Conservation (phyloP, 495 filamentous ascomycete species). For the Aspergillus mulundensis region DNA sequence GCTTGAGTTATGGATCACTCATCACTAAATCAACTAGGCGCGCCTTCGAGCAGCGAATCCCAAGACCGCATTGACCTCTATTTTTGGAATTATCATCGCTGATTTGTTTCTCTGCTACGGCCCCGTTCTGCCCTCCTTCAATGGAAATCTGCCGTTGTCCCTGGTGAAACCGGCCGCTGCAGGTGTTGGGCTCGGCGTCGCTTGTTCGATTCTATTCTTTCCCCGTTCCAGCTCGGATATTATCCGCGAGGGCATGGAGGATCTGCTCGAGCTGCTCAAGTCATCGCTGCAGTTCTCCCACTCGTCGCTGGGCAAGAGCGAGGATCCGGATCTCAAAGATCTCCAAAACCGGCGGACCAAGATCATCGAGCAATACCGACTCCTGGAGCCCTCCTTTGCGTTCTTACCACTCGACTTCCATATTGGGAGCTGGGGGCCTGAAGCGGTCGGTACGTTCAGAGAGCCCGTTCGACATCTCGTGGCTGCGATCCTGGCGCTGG, state of each 20-base stretch:
- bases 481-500: slow-evolving; percentile 11
- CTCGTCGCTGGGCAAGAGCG: background rate
- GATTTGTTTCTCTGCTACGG: slow-evolving; percentile 34
- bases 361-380: slow-evolving; percentile 15
- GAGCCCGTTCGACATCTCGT: slow-evolving; percentile 19
- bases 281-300: slow-evolving; percentile 20
- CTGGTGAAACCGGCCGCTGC: slow-evolving; percentile 35
- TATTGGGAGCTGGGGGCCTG: slow-evolving; percentile 21
- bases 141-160: slow-evolving; percentile 34
- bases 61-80: slow-evolving; percentile 29
- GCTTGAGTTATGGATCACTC: background rate
- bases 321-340: slow-evolving; percentile 8
- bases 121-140: slow-evolving; percentile 34
- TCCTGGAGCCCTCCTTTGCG: slow-evolving; percentile 20
- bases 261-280: slow-evolving; percentile 27
- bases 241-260: slow-evolving; percentile 33
- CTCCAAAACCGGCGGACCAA: slow-evolving; percentile 12
- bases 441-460: slow-evolving; percentile 18
- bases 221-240: slow-evolving; percentile 37
- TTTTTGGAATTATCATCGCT: slow-evolving; percentile 38
- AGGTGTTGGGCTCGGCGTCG: slow-evolving; percentile 37
- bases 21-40: slow-evolving; percentile 16
- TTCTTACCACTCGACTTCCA: slow-evolving; percentile 28
- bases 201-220: slow-evolving; percentile 36
- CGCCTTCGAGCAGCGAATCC: slow-evolving; percentile 38